Evolutionary conservation across 768 basidiomycete genomes (phyloP), one percentile per base, ranked within the genome.

Genomic region (Hysterangium stoloniferum): DNA sequence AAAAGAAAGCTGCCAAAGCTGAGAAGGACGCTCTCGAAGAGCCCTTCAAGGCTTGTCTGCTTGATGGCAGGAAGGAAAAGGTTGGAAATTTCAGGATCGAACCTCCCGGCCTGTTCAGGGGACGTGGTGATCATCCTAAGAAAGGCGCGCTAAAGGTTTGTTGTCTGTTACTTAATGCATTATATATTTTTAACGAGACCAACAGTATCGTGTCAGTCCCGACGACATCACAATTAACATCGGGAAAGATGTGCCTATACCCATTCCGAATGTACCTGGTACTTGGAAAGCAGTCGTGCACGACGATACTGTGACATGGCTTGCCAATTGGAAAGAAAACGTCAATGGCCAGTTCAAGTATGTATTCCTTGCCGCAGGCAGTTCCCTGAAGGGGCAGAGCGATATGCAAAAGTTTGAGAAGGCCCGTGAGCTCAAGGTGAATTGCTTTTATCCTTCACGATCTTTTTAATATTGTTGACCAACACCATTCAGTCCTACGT

Each of bases 361-460:
- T 62, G 96, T 99, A 48, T 98, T 98, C 76, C 68, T 98, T 56
- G 91, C 96, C 6, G 89, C 96, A n/a, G 92, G 91, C 35, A 95
- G 91, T 60, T 94, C 93, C 6, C 76, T 97, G 61, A 99, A 99
- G 68, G 96, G 96, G 36, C 94, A 98, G 68, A 94, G 91, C 64
- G 96, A 99, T 70, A 87, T 93, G 84, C 70, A 76, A 50, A 99
- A 99, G 70, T 99, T 98, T 57, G 96, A 99, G 70, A 98, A 98
- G 66, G 91, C 96, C 42, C 80, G 96, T 40, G 87, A 95, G 64
- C 76, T 99, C 40, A 96, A 96, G 79, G 95, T 93, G 51, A 44
- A 66, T 62, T 8, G 15, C 35, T n/a, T 45, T 43, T 52, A 11
- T 28, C 6, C 41, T 4, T 3, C 19, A 3, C 20, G 37, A 12